A percentile compares a stretch with the other conserved stretches of the same genome.
Evolutionary conservation across 352 stramenopile genomes (phyloP).

Genomic region (Globisporangium splendens): DNA sequence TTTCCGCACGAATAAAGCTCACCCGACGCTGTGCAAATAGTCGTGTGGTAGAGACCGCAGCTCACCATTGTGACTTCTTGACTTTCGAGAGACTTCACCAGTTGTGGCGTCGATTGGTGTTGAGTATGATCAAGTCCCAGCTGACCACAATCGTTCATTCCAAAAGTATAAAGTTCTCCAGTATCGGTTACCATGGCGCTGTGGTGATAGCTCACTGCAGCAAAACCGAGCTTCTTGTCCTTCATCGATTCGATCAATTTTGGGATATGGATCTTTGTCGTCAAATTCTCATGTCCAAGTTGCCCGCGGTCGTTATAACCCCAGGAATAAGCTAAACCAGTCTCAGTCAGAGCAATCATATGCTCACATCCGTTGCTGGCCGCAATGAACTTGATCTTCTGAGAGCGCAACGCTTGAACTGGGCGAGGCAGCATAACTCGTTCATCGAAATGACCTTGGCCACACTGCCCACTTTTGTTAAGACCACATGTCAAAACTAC

Average conservation of each 20-base stretch:
- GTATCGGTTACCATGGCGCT: constrained; percentile 70
- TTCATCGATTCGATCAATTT: constrained; percentile 85
- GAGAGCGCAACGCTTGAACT: constrained; percentile 71
- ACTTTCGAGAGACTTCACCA: constrained; percentile 72
- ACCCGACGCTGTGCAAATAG: constrained; percentile 64
- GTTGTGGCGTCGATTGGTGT: constrained; percentile 64
- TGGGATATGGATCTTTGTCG: constrained; percentile 80
- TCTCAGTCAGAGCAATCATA: constrained; percentile 82
- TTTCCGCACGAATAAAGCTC: constrained; percentile 82
- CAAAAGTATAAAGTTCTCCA: constrained; percentile 84
- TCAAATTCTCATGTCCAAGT: constrained; percentile 80
- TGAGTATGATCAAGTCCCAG: constrained; percentile 81
- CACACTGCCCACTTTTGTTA: constrained; percentile 88
- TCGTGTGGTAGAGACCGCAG: constrained; percentile 83
- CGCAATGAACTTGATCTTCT: constrained; percentile 78
- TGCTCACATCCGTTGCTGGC: constrained; percentile 88
- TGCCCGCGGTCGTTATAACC: constrained; percentile 87
- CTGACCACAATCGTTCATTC: constrained; percentile 88
- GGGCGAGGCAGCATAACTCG: constrained; percentile 80
- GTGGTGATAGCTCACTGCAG: constrained; percentile 85
- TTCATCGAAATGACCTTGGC: constrained; percentile 85
- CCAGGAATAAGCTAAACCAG: constrained; percentile 80
- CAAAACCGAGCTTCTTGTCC: constrained; percentile 77
- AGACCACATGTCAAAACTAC: constrained; percentile 79
- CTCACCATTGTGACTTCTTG: constrained; percentile 73